Evolutionary conservation across 257 asterid species (phyloP), one percentile per base, ranked within the genome.

Genomic region (Nicotiana undulata): DNA sequence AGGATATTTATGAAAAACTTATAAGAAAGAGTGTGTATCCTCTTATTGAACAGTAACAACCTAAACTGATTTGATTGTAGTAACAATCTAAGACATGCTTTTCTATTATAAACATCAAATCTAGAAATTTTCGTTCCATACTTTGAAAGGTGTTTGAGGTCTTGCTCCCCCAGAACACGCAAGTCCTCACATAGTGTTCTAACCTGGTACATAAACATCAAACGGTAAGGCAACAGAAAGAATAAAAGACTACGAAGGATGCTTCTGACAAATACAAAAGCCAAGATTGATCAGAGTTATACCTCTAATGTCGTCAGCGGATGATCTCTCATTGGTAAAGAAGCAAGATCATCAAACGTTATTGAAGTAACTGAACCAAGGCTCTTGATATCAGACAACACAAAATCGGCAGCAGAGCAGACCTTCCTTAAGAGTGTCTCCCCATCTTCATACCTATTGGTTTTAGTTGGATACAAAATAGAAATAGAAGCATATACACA

Each of bases 161-260:
- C 98, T 87, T 96, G 98, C 90, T 91, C 92, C 77, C 98, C 98
- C 61, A 92, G 65, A 85, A 96, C 94, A 24, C 91, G 91, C 64
- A 92, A 89, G 85, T 96, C 97, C 31, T 94, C 99, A 56, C 99
- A 94, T 24, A 90, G 89, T 66, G 91, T 89, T 87, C 86, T 94
- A 81, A 96, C 92, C 98, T 96, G 86, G 80, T 3, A 26, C 29
- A 66, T 9, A 66, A 32, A 17, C 20, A 56, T 17, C 15, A 40
- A 32, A 34, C 9, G 4, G 53, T 66, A 66, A 66, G 75, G 75
- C 18, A 66, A 34, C 52, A 34, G 17, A 67, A 4, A 22, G 24
- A 66, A 67, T n/a, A 67, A 67, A 34, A 67, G 76, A 67, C 53
- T 67, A 34, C 55, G n/a, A 67, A 67, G 87, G 92, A 91, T 92